Evolutionary conservation across 2,329 filamentous ascomycete genomes (phyloP), one percentile per base, ranked within the genome.

Genomic region (Sarocladium kiliense): DNA sequence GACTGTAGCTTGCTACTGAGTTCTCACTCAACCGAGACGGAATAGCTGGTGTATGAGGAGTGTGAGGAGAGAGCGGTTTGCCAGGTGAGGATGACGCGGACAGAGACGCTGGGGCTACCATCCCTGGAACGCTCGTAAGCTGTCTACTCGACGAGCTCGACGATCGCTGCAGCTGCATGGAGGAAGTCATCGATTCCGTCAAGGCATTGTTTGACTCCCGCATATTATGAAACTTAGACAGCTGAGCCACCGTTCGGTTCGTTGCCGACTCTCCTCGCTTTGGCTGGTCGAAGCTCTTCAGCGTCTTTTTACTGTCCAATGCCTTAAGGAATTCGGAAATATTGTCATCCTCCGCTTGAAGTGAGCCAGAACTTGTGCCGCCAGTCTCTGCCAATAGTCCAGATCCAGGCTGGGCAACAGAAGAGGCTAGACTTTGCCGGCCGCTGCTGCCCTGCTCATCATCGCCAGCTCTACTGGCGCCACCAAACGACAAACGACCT

Each of bases 21-120:
- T 95, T 92, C 59, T 94, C 91, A 65, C 91, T 96, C 21, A 99
- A 75, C n/a, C 94, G 83, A 7, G 92, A 97, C 19, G 93, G 93
- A 26, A 97, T 91, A 11, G 92, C 91, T 3, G 94, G 94, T 0
- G 91, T 96, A 65, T 97, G 92, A 1, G 92, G 91, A 0, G 90
- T 96, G 65, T 93, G 91, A 10, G 89, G 91, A 2, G 91, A 96
- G 18, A 95, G 81, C 0, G 91, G 90, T 64, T 96, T 96, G 56
- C 88, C 90, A 1, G 92, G 92, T 10, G 92, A 97, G 1, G 91
- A 93, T 1, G 90, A 93, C 11, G 87, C 86, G 3, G 92, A 97
- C 60, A 91, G 77, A 0, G 89, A 91, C 3, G 87, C 87, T 1
- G 91, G 79, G 54, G 89, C 87, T 14, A 73, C 71, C 68, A 91